These are phyloP conservation scores for Gypsophila paniculata DNA, from an alignment of 179 eudicot species.

Conservation along the genomic window DNA sequence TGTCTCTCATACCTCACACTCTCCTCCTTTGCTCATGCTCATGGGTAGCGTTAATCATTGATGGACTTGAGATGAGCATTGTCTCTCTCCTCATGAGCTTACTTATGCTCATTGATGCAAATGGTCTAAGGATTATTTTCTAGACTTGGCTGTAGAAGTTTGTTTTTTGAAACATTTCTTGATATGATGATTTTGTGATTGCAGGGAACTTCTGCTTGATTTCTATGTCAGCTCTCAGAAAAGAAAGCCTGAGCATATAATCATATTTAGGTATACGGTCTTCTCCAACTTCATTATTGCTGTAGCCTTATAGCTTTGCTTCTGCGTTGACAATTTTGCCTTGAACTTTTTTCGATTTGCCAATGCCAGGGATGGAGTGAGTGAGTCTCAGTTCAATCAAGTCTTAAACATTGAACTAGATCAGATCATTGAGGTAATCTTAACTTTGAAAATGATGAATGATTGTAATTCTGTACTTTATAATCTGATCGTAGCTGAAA, in stretches of 20 bases:
- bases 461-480: neutral
- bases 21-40: no score
- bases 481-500: neutral
- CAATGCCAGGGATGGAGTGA: conserved; percentile 73
- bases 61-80: no score
- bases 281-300: neutral
- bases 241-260: conserved; percentile 67
- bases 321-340: neutral
- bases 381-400: conserved; percentile 84
- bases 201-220: conserved; percentile 69
- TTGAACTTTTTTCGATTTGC: neutral
- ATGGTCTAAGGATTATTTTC: no score
- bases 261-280: conserved; percentile 57
- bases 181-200: neutral
- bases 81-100: no score
- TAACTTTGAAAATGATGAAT: no score
- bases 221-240: conserved; percentile 63
- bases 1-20: no score
- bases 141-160: neutral
- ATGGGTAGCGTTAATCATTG: no score
- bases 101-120: no score
- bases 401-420: conserved; percentile 79
- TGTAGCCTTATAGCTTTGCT: neutral
- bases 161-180: neutral
- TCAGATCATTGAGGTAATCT: conserved; percentile 63